A percentile compares a stretch with the other conserved stretches of the same genome.
Conservation (phyloP, 768 basidiomycete species). For the Chalciporus piperatus region DNA sequence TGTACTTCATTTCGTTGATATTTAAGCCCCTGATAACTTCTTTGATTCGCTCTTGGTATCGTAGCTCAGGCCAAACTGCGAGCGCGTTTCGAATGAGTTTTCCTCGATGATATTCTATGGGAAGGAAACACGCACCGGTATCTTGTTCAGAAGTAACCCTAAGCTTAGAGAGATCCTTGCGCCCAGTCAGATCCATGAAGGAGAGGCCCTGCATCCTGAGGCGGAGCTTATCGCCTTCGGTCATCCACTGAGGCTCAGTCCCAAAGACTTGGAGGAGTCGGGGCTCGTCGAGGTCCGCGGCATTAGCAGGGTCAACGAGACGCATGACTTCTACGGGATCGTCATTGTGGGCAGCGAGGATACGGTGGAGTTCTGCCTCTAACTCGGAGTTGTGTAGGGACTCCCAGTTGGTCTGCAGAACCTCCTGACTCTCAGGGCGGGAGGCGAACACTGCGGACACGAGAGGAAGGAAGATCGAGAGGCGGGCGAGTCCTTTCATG, state of each 20-base stretch:
- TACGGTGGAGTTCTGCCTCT: not conserved
- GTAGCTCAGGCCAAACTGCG: constrained; percentile 18
- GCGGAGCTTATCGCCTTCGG: constrained; percentile 15
- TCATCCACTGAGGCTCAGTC: constrained; percentile 15
- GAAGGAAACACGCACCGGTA: not conserved
- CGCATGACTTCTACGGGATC: constrained; percentile 18
- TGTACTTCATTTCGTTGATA: constrained; percentile 33
- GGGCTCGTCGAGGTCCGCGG: constrained; percentile 16
- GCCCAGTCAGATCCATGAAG: constrained; percentile 14
- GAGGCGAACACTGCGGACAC: not conserved
- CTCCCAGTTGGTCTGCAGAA: not conserved
- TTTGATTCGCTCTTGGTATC: constrained; percentile 12
- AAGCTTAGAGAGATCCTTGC: not conserved
- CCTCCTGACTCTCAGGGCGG: not conserved
- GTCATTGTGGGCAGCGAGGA: constrained; percentile 11
- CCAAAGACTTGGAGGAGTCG: constrained; percentile 16
- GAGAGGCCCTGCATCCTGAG: constrained; percentile 8
- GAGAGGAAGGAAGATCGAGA: not conserved
- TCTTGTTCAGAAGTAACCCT: not conserved
- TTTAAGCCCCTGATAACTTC: constrained; percentile 1
- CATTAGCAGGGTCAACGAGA: constrained; percentile 12
- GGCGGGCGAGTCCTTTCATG: not conserved
- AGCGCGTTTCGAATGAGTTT: not conserved
- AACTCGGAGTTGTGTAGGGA: not conserved
- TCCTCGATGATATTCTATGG: not conserved